These are phyloP conservation scores for Ophiorrhiza pumila DNA, from an alignment of 257 asterid species.

Conservation along the genomic window DNA sequence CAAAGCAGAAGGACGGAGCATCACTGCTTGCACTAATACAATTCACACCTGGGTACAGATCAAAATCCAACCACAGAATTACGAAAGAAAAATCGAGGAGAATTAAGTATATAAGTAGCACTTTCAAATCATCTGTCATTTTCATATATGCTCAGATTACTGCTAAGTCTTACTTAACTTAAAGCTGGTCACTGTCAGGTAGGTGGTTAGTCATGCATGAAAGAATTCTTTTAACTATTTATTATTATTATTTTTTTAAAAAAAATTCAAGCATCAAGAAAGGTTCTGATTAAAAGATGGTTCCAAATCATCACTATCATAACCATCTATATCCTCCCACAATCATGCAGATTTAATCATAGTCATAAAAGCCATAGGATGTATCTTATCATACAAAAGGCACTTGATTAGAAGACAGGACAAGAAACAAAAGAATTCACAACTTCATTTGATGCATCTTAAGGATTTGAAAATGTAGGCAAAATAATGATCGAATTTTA, in stretches of 20 bases:
- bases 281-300: not conserved
- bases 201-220: no score
- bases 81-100: not conserved
- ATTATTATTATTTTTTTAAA: no score
- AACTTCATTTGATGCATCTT: no score
- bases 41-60: not conserved
- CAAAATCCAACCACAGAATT: not conserved
- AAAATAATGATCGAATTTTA: no score
- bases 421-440: not conserved
- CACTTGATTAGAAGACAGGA: not conserved
- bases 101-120: not conserved
- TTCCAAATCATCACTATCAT: not conserved
- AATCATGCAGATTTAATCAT: not conserved
- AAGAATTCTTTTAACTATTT: no score
- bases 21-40: not conserved
- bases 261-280: no score
- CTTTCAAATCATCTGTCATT: not conserved
- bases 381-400: not conserved
- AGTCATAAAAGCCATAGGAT: not conserved
- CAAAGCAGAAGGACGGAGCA: constrained; percentile 9
- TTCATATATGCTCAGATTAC: no score
- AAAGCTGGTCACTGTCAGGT: no score
- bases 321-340: not conserved
- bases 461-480: no score
- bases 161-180: no score